Evolutionary conservation across 208 protist species (phyloP).

Genomic region (Crithidia acanthocephali): DNA sequence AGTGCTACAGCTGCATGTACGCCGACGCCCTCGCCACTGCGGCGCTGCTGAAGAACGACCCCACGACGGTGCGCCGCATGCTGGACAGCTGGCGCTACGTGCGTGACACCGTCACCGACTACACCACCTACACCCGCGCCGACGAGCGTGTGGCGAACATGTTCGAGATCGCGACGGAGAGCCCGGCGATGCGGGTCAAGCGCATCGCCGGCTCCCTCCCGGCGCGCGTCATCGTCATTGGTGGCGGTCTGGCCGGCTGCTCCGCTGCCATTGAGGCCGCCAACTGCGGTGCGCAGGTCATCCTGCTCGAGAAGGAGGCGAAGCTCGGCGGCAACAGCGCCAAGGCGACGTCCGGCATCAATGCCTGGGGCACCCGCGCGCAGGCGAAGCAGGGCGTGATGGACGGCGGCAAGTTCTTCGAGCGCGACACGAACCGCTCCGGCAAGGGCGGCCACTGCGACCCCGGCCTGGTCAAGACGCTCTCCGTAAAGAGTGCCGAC

Average conservation of each 20-base stretch:
- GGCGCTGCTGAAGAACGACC: slow-evolving; percentile 64
- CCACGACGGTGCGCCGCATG: slow-evolving; percentile 60
- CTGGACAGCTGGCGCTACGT: slow-evolving; percentile 68
- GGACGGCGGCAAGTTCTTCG: slow-evolving; percentile 78
- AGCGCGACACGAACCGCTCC: slow-evolving; percentile 79
- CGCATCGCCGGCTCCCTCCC: slow-evolving; percentile 67
- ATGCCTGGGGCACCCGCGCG: slow-evolving; percentile 87
- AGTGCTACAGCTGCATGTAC: slow-evolving; percentile 86
- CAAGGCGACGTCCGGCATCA: slow-evolving; percentile 97
- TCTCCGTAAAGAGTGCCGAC: slow-evolving; percentile 77
- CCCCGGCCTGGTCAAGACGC: slow-evolving; percentile 81
- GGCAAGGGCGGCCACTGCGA: slow-evolving; percentile 73
- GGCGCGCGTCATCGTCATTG: slow-evolving; percentile 82
- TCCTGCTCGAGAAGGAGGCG: slow-evolving; percentile 92
- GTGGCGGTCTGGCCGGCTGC: slow-evolving; percentile 86
- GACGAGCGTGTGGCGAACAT: slow-evolving; percentile 69
- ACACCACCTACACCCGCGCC: slow-evolving; percentile 68
- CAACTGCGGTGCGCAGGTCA: slow-evolving; percentile 82
- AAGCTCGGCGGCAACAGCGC: slow-evolving; percentile 95
- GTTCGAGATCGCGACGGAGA: slow-evolving; percentile 75
- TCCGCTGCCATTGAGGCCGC: slow-evolving; percentile 85
- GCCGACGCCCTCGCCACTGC: slow-evolving; percentile 83
- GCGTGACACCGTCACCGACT: slow-evolving; percentile 60
- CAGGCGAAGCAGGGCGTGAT: slow-evolving; percentile 77
- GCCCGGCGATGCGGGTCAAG: slow-evolving; percentile 45